phyloP scores from a whole-genome alignment of 2,329 filamentous ascomycete genomes.

The Microsporum canis region DNA sequence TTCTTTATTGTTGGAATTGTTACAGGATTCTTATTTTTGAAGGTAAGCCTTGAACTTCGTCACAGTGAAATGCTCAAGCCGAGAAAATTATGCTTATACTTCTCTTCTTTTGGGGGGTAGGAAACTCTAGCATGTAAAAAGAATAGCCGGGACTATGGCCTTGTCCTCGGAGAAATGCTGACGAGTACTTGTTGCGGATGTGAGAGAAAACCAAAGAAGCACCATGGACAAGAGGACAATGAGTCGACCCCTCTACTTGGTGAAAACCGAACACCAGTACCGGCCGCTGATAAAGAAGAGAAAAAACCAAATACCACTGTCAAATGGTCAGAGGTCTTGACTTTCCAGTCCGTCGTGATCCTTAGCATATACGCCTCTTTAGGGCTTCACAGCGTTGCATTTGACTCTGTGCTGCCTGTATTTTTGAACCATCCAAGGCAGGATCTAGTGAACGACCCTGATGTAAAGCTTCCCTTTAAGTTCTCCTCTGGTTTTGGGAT shows the following conservation, averaged over 20 bases:
- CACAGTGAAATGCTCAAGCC: background rate
- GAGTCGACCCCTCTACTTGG: slow-evolving; percentile 27
- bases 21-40: slow-evolving; percentile 66
- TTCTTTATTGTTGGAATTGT: slow-evolving; percentile 70
- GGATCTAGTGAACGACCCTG: slow-evolving; percentile 43
- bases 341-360: slow-evolving; percentile 61
- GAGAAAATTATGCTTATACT: background rate
- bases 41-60: slow-evolving; percentile 32
- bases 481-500: slow-evolving; percentile 74
- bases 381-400: slow-evolving; percentile 70
- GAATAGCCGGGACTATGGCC: slow-evolving; percentile 59
- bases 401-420: slow-evolving; percentile 77
- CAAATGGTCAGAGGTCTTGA: slow-evolving; percentile 54
- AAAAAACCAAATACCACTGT: slow-evolving; percentile 18
- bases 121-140: slow-evolving; percentile 71
- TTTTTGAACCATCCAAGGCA: slow-evolving; percentile 68
- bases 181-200: slow-evolving; percentile 28
- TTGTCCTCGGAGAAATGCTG: slow-evolving; percentile 60
- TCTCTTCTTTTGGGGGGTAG: slow-evolving; percentile 23
- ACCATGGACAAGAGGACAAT: slow-evolving; percentile 14
- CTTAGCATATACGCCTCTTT: slow-evolving; percentile 69
- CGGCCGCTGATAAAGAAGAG: slow-evolving; percentile 10
- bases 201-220: slow-evolving; percentile 14
- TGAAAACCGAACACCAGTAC: slow-evolving; percentile 9
- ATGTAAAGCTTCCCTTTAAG: slow-evolving; percentile 59